Evolutionary conservation across 1,139 yeast genomes (phyloP).

Genomic region (Hansenula sp.): DNA sequence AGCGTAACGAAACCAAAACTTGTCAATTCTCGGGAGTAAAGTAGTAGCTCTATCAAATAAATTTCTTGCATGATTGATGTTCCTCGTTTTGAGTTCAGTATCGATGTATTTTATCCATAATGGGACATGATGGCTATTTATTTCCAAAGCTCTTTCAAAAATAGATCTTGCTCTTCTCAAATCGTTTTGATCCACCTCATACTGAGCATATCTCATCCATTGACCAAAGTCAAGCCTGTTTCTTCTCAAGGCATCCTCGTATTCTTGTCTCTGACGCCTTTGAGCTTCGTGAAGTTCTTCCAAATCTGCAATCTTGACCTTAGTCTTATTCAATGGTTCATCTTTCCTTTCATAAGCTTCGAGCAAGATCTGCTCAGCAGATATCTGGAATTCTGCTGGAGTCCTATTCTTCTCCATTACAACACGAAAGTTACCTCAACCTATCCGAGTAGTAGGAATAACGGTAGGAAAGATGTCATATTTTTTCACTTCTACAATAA

Average conservation of each 20-base stretch:
- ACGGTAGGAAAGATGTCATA: too few species aligned
- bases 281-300: conserved; percentile 79
- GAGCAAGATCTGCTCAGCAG: conserved; percentile 52
- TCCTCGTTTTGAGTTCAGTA: conserved; percentile 65
- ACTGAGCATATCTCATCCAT: conserved; percentile 89
- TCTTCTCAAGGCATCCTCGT: conserved; percentile 78
- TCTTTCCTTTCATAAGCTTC: conserved; percentile 51
- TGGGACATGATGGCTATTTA: conserved; percentile 70
- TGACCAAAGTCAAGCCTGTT: conserved; percentile 79
- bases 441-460: too few species aligned
- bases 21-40: conserved; percentile 71
- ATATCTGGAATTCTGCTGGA: conserved; percentile 45
- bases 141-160: conserved; percentile 82
- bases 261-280: conserved; percentile 72
- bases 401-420: conserved; percentile 29
- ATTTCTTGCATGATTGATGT: conserved; percentile 86
- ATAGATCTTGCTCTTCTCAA: conserved; percentile 76
- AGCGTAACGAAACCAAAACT: conserved; percentile 81
- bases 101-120: conserved; percentile 86
- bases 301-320: conserved; percentile 62
- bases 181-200: conserved; percentile 82
- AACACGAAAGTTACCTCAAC: too few species aligned
- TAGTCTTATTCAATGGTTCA: conserved; percentile 36
- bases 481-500: too few species aligned
- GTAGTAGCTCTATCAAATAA: conserved; percentile 75